Evolutionary conservation across 1,284 basidiomycete species (phyloP).

Genomic region (Sphagnurus paluster): DNA sequence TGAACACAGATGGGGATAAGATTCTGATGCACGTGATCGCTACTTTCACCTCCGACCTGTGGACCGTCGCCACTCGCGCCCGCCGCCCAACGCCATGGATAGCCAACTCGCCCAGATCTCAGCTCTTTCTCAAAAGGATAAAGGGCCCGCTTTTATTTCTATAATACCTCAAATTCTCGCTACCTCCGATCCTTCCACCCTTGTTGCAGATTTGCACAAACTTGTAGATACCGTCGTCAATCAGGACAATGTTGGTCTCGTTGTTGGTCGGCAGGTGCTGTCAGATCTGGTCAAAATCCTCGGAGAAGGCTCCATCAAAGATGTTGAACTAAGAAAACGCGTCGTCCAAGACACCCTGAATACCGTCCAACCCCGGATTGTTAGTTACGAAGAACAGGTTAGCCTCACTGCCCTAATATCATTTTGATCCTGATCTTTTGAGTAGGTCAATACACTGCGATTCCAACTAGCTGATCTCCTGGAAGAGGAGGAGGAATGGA

Average conservation of each 20-base stretch:
- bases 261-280: constrained; percentile 83
- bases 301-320: constrained; percentile 51
- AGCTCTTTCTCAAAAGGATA: constrained; percentile 78
- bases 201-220: constrained; percentile 57
- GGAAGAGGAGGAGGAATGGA: constrained; percentile 92
- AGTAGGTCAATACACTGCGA: constrained; percentile 78
- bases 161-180: constrained; percentile 60
- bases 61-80: neutral
- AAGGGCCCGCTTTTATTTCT: constrained; percentile 71
- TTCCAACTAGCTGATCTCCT: constrained; percentile 87
- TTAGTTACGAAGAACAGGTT: constrained; percentile 95
- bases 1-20: neutral
- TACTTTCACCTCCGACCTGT: too few species aligned
- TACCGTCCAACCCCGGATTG: constrained; percentile 72
- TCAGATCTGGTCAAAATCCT: constrained; percentile 77
- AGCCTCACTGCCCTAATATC: too few species aligned
- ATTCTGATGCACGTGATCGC: too few species aligned
- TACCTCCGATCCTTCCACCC: constrained; percentile 41
- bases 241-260: constrained; percentile 77
- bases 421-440: too few species aligned
- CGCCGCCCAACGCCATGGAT: constrained; percentile 49
- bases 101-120: constrained; percentile 59
- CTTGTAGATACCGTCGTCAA: constrained; percentile 78
- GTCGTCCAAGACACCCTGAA: constrained; percentile 74
- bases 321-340: constrained; percentile 59